Evolutionary conservation across 108 stramenopile genomes (phyloP).

Genomic region (Thalassiosira profunda): DNA sequence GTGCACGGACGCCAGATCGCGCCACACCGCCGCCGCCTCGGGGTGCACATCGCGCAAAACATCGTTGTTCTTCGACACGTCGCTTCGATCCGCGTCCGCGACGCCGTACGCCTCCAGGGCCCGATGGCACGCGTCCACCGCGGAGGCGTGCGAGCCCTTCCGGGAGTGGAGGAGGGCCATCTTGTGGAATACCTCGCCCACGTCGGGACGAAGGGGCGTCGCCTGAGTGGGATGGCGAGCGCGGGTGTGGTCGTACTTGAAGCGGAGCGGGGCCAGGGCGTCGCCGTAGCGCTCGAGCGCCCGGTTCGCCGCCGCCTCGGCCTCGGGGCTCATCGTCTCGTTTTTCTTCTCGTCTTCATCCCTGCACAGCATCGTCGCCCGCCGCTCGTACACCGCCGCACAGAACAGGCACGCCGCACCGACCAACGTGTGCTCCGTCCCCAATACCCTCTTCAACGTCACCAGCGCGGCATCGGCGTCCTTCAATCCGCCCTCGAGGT

Average conservation of each 20-base stretch:
- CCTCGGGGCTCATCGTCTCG: slow-evolving; percentile 15
- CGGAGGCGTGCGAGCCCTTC: slow-evolving; percentile 21
- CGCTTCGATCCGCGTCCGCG: background rate
- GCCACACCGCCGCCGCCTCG: slow-evolving; percentile 34
- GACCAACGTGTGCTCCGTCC: slow-evolving; percentile 25
- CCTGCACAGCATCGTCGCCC: slow-evolving; percentile 8
- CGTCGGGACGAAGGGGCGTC: too few relatives aligned
- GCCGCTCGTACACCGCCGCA: slow-evolving; percentile 34
- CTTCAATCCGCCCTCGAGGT: slow-evolving; percentile 32
- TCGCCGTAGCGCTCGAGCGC: slow-evolving; percentile 46
- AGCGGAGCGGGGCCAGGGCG: slow-evolving; percentile 31
- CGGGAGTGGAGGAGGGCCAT: slow-evolving; percentile 36
- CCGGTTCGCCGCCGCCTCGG: slow-evolving; percentile 23
- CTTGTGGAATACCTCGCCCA: slow-evolving; percentile 37
- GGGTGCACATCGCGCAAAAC: background rate
- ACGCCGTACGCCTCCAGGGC: slow-evolving; percentile 30
- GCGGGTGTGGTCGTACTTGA: slow-evolving; percentile 17
- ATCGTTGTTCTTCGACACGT: background rate
- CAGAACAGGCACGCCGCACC: slow-evolving; percentile 38
- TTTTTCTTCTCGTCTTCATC: background rate
- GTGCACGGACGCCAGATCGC: slow-evolving; percentile 31
- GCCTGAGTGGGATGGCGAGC: too few relatives aligned
- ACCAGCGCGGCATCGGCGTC: slow-evolving; percentile 31
- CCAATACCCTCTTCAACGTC: slow-evolving; percentile 21
- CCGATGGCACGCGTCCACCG: slow-evolving; percentile 40